Evolutionary conservation across 208 protist species (phyloP).

Genomic region (Crithidia brevicula): DNA sequence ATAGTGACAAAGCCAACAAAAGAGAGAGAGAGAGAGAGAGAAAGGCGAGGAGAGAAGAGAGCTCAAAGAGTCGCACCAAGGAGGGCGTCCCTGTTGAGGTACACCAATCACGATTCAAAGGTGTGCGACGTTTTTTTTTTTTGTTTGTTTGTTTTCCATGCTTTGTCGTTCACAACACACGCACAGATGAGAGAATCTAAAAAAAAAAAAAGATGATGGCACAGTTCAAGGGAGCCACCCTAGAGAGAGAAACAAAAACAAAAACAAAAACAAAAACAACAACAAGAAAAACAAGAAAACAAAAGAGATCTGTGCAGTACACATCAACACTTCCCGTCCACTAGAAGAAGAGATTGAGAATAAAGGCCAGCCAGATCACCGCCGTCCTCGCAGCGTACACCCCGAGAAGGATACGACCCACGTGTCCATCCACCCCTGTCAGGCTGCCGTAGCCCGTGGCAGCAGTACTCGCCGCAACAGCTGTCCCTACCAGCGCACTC

Average conservation of each 20-base stretch:
- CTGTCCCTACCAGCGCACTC: background rate
- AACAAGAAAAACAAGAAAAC: constrained; percentile 1
- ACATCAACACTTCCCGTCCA: background rate
- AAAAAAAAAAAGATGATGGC: too few species aligned
- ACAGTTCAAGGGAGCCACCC: background rate
- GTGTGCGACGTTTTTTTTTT: too few species aligned
- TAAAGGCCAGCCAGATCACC: constrained; percentile 30
- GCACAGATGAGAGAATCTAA: too few species aligned
- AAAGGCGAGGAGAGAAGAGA: too few species aligned
- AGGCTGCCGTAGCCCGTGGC: background rate
- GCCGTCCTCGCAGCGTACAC: constrained; percentile 39
- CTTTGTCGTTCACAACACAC: too few species aligned
- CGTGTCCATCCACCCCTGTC: background rate
- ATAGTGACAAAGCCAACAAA: background rate
- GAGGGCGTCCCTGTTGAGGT: too few species aligned
- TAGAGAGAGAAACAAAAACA: background rate
- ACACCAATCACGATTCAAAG: too few species aligned
- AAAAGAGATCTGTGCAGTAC: background rate
- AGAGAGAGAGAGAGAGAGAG: background rate
- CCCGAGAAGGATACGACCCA: constrained; percentile 6
- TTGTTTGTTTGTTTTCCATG: too few species aligned
- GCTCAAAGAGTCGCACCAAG: background rate
- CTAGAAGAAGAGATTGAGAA: constrained; percentile 44
- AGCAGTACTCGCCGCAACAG: background rate
- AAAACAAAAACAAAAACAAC: background rate